phyloP scores from a whole-genome alignment of 2,329 filamentous ascomycete genomes.

The Gnomoniopsis smithogilvyi region DNA sequence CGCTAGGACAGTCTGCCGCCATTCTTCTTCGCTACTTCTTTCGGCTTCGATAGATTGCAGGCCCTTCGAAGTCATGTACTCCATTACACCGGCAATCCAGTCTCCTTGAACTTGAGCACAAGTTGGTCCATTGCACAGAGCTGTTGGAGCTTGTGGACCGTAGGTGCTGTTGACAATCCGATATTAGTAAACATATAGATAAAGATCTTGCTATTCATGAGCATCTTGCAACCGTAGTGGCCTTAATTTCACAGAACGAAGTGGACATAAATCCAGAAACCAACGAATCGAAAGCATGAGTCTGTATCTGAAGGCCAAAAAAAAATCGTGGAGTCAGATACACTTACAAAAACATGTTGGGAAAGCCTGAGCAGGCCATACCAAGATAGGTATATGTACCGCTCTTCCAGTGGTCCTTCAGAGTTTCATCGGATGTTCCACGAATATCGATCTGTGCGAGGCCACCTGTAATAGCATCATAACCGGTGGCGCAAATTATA shows the following conservation, averaged over 20 bases:
- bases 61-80: conserved; percentile 26
- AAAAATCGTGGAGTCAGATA: background rate
- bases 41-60: conserved; percentile 29
- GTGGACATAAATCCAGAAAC: background rate
- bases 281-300: background rate
- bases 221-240: background rate
- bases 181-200: background rate
- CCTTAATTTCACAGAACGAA: too few species aligned
- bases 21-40: conserved; percentile 28
- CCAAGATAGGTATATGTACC: conserved; percentile 38
- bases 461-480: conserved; percentile 38
- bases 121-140: conserved; percentile 36
- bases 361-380: conserved; percentile 36
- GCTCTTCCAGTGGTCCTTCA: conserved; percentile 34
- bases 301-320: too few species aligned
- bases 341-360: conserved; percentile 41
- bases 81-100: conserved; percentile 33
- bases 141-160: conserved; percentile 37
- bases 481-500: conserved; percentile 35
- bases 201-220: background rate
- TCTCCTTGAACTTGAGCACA: conserved; percentile 37
- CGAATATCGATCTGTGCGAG: conserved; percentile 36
- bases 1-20: conserved; percentile 25
- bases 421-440: conserved; percentile 27
- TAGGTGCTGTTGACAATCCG: conserved; percentile 22